Evolutionary conservation across 2,329 filamentous ascomycete species (phyloP).

Genomic region (Colletotrichum cereale): DNA sequence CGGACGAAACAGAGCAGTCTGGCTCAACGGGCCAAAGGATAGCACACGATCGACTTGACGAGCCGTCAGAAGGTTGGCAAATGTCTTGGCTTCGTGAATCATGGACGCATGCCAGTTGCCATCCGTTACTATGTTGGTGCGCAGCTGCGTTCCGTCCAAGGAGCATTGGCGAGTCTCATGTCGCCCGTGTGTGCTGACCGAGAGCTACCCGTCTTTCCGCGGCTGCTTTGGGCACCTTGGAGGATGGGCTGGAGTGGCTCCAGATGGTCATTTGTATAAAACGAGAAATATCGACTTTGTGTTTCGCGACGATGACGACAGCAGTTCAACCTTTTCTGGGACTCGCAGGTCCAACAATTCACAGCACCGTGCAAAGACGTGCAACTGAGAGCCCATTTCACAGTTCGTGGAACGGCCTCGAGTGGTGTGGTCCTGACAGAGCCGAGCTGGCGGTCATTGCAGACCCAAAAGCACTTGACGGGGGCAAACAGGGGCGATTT

Average conservation of each 20-base stretch:
- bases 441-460: background rate
- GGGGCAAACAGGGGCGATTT: background rate
- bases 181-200: slow-evolving; percentile 17
- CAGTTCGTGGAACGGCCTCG: background rate
- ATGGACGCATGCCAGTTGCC: slow-evolving; percentile 34
- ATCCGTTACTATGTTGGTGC: slow-evolving; percentile 28
- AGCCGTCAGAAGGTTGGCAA: slow-evolving; percentile 22
- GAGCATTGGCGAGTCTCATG: slow-evolving; percentile 22
- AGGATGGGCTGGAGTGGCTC: slow-evolving; percentile 4
- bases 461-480: background rate
- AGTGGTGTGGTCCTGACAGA: slow-evolving; percentile 7
- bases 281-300: slow-evolving; percentile 18
- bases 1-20: background rate
- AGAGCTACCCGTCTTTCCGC: slow-evolving; percentile 13
- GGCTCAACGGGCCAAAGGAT: background rate
- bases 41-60: slow-evolving; percentile 3
- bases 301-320: slow-evolving; percentile 31
- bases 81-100: slow-evolving; percentile 27
- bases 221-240: slow-evolving; percentile 7
- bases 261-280: background rate
- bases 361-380: background rate
- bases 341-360: slow-evolving; percentile 9
- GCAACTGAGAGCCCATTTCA: background rate
- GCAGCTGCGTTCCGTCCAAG: slow-evolving; percentile 26
- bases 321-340: slow-evolving; percentile 9